Percentiles rank a stretch among this genome's conserved stretches.
Conservation (phyloP, 2,329 filamentous ascomycete genomes). For the Fusarium caatingaense region DNA sequence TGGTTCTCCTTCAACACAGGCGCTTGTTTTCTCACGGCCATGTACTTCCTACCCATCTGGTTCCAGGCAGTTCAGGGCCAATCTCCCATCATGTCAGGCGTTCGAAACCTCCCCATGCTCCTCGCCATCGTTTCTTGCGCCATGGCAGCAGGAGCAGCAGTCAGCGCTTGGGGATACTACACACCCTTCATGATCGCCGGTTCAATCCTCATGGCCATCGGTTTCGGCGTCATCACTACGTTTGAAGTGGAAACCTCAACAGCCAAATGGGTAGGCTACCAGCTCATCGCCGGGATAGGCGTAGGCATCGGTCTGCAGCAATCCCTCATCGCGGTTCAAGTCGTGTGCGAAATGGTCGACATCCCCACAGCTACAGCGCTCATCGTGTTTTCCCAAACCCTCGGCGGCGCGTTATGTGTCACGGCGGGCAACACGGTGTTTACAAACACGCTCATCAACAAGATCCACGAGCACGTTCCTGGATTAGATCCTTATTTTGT, state of each 20-base stretch:
- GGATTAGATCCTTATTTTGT: slow-evolving; percentile 50
- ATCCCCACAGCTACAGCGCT: slow-evolving; percentile 53
- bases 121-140: slow-evolving; percentile 52
- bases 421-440: slow-evolving; percentile 63
- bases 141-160: slow-evolving; percentile 50
- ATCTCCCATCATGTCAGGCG: slow-evolving; percentile 53
- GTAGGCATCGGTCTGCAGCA: slow-evolving; percentile 59
- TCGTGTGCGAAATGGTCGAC: slow-evolving; percentile 46
- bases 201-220: slow-evolving; percentile 50
- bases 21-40: slow-evolving; percentile 46
- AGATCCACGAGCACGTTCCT: slow-evolving; percentile 53
- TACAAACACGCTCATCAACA: slow-evolving; percentile 57
- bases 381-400: slow-evolving; percentile 50
- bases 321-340: slow-evolving; percentile 59
- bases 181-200: slow-evolving; percentile 56
- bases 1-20: slow-evolving; percentile 55
- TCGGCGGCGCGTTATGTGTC: slow-evolving; percentile 60
- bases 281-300: slow-evolving; percentile 50
- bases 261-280: slow-evolving; percentile 58
- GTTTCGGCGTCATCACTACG: slow-evolving; percentile 57
- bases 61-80: slow-evolving; percentile 59
- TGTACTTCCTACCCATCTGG: slow-evolving; percentile 59
- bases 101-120: slow-evolving; percentile 56
- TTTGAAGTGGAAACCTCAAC: slow-evolving; percentile 50
- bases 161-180: slow-evolving; percentile 58